A percentile compares a stretch with the other conserved stretches of the same genome.
phyloP scores from a whole-genome alignment of 805 yeast genomes.

The Ogataea philodendri region DNA sequence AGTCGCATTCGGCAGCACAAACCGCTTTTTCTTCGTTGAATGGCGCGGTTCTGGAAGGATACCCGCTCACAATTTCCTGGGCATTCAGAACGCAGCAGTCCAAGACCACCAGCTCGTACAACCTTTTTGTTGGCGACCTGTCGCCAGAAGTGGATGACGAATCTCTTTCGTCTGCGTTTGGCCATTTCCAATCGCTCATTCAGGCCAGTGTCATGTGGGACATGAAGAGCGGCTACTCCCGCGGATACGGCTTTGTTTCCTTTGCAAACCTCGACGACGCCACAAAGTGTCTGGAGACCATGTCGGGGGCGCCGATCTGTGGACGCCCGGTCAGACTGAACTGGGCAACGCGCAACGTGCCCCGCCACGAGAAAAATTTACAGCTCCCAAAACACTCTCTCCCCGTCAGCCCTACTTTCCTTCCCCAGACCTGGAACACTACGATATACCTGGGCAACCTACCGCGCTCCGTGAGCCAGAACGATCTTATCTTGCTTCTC shows the following conservation, averaged over 20 bases:
- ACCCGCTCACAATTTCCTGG: slow-evolving; percentile 68
- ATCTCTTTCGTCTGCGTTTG: slow-evolving; percentile 54
- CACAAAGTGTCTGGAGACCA: slow-evolving; percentile 63
- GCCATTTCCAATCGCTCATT: slow-evolving; percentile 54
- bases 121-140: slow-evolving; percentile 84
- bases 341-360: slow-evolving; percentile 74
- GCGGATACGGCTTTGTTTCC: slow-evolving; percentile 90
- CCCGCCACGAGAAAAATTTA: not conserved
- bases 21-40: slow-evolving; percentile 60
- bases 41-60: slow-evolving; percentile 51
- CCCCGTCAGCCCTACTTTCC: slow-evolving; percentile 53
- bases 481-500: slow-evolving; percentile 68
- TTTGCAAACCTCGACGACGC: slow-evolving; percentile 69
- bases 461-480: slow-evolving; percentile 71
- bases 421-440: slow-evolving; percentile 73
- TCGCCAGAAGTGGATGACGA: slow-evolving; percentile 83
- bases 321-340: slow-evolving; percentile 80
- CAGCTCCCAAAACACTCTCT: too few relatives aligned
- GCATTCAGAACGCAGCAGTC: slow-evolving; percentile 81
- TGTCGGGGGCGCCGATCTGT: slow-evolving; percentile 70
- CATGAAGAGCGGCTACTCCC: slow-evolving; percentile 86
- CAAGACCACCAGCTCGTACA: slow-evolving; percentile 53
- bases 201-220: slow-evolving; percentile 98
- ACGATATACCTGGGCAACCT: slow-evolving; percentile 87
- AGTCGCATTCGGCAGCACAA: slow-evolving; percentile 54